phyloP scores from a whole-genome alignment of 768 basidiomycete species.

The Dictyophora rubrovolvata region DNA sequence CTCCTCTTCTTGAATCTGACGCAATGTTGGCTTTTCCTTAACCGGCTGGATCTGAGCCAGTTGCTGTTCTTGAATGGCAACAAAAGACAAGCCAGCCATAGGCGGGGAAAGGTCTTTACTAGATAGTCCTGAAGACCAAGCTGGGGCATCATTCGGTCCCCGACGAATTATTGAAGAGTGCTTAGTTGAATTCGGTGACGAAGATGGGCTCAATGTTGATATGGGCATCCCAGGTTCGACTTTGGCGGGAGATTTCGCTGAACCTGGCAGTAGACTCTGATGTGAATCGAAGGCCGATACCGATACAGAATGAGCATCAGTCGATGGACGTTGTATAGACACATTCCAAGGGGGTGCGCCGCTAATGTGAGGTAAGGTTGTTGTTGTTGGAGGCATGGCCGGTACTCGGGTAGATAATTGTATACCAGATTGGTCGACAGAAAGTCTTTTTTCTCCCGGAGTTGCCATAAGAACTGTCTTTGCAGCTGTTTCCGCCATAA shows the following conservation, averaged over 20 bases:
- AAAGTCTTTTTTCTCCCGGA: neutral
- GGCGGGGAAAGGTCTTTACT: conserved; percentile 18
- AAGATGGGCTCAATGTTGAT: neutral
- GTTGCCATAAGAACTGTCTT: conserved; percentile 14
- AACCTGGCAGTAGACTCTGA: neutral
- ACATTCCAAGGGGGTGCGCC: neutral
- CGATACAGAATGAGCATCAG: neutral
- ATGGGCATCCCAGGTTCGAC: neutral
- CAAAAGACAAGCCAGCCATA: conserved; percentile 45
- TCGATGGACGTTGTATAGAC: neutral
- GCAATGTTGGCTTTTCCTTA: conserved; percentile 53
- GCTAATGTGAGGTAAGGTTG: neutral
- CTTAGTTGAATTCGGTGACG: neutral
- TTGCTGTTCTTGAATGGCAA: conserved; percentile 73
- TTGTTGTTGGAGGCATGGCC: neutral
- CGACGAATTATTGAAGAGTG: neutral
- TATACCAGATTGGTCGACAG: neutral
- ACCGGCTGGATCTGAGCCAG: conserved; percentile 27
- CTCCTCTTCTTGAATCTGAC: conserved; percentile 85
- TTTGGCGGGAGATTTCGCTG: neutral
- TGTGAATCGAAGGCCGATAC: neutral
- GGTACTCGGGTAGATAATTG: too few relatives aligned
- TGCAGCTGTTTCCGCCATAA: conserved; percentile 66
- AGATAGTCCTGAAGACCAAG: conserved; percentile 53
- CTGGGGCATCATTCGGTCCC: conserved; percentile 35